Base-by-base conservation (phyloP, 176 grass and related monocot species). In the Oryza nivara region DNA sequence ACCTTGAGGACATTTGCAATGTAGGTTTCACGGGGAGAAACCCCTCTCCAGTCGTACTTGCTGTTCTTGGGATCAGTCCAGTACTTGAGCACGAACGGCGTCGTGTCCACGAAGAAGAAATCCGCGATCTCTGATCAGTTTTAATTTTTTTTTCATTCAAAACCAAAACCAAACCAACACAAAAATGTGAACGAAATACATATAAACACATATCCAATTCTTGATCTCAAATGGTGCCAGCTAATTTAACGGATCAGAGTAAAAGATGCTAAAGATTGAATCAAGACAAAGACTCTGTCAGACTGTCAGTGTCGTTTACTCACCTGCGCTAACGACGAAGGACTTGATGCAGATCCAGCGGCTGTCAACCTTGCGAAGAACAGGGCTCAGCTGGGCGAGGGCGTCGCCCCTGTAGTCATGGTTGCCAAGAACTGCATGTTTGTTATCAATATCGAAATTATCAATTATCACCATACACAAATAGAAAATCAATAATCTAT, bases 391-490 rank as follows among this genome's bases (percentile, higher is more conserved):
- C 77, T 97, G 89, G 8, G 87, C 89, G 1, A 97, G 49, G 0
- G 82, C 91, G 43, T 93, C 72, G 1, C 94, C 87, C 44, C 89
- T 86, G 58, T 97, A 96, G 76, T 96, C 91, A 85, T 96, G 94
- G 61, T 96, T 96, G 14, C 94, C 94, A 56, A 96, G 76, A 91
- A 93, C 94, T 96, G 16, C n/a, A 76, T 40, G 25, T 9, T 14
- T 11, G 26, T 36, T 2, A 16, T 7, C 10, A 36, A 36, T 28
- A 28, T 28, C 28, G 0, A 36, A 3, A 61, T 2, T 40, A 40
- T 40, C 38, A 40, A 40, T 40, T 7, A 40, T 7, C 38, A 40
- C 10, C 12, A 32, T 0, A 32, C 30, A 32, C 30, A 12, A 61
- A 45, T 12, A 46, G 10, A 43, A 41, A 58, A 20, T 2, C 52